A percentile compares a stretch with the other conserved stretches of the same genome.
These are phyloP conservation scores for Aegilops umbellulata DNA, from an alignment of 176 grass and related monocot genomes.

Conservation along the genomic window DNA sequence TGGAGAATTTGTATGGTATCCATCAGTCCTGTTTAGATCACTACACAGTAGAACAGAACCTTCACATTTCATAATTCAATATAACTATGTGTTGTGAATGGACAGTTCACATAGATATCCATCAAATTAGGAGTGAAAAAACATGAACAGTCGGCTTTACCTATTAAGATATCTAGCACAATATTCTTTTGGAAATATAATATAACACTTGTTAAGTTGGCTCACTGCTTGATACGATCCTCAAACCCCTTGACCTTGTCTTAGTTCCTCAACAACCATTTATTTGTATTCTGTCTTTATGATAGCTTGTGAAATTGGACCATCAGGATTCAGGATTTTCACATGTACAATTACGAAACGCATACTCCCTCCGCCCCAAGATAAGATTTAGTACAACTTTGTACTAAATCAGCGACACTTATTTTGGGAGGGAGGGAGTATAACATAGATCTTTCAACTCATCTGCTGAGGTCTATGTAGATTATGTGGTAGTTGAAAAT, in stretches of 20 bases:
- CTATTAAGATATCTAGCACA: constrained; percentile 13
- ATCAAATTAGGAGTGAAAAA: constrained; percentile 1
- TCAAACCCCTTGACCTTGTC: background rate
- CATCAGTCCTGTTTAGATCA: constrained; percentile 12
- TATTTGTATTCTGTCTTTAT: background rate
- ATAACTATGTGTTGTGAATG: background rate
- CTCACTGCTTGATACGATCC: background rate
- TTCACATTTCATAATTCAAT: constrained; percentile 16
- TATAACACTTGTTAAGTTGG: constrained; percentile 7
- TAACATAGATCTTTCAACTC: background rate
- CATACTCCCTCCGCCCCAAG: background rate
- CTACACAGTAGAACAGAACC: constrained; percentile 9
- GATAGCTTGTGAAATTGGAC: constrained; percentile 22
- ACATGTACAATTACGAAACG: background rate
- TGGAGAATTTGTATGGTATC: background rate
- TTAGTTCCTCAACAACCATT: background rate
- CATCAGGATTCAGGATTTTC: background rate
- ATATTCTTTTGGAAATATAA: background rate
- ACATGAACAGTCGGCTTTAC: background rate
- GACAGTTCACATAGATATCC: background rate
- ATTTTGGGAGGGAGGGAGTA: background rate
- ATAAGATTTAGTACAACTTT: too few relatives aligned
- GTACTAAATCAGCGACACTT: too few relatives aligned
- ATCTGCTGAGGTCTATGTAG: background rate
- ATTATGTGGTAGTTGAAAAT: constrained; percentile 14